phyloP scores from a whole-genome alignment of 108 stramenopile genomes.

The Discostella pseudostelligera region DNA sequence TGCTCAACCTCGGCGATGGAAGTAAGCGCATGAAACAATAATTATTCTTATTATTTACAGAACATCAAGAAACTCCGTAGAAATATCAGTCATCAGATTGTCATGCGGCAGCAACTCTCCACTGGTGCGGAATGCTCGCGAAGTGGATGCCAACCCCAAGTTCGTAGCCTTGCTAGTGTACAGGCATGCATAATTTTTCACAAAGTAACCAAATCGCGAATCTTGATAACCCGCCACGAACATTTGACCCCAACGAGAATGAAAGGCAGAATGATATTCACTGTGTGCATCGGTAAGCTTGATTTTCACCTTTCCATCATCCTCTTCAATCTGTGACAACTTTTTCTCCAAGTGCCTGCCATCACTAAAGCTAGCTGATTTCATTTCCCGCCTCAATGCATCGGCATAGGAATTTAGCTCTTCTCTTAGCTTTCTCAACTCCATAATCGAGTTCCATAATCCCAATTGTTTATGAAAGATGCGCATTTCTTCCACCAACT shows the following conservation, averaged over 20 bases:
- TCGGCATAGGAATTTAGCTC: constrained; percentile 61
- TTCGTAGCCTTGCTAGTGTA: constrained; percentile 93
- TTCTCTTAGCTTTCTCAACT: constrained; percentile 61
- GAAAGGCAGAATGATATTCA: constrained; percentile 73
- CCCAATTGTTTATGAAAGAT: constrained; percentile 52
- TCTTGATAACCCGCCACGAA: constrained; percentile 95
- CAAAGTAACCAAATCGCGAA: constrained; percentile 91
- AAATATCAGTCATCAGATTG: constrained; percentile 46
- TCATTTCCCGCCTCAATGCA: constrained; percentile 39
- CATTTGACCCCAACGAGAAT: constrained; percentile 85
- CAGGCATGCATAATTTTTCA: constrained; percentile 92
- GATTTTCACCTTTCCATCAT: constrained; percentile 66
- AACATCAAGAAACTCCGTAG: constrained; percentile 22
- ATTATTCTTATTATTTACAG: not conserved
- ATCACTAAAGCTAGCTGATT: constrained; percentile 16
- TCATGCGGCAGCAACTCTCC: constrained; percentile 78
- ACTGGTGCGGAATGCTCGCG: constrained; percentile 68
- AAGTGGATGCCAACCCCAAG: constrained; percentile 65
- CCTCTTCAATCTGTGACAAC: constrained; percentile 65
- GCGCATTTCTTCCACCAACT: constrained; percentile 82
- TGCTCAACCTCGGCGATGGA: too few species aligned
- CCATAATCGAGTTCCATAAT: constrained; percentile 52
- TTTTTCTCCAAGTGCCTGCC: constrained; percentile 30
- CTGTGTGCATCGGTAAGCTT: constrained; percentile 50
- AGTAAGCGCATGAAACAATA: too few species aligned